Evolutionary conservation across 108 stramenopile genomes (phyloP), one percentile per base, ranked within the genome.

Genomic region (Skeletonema marinoi): DNA sequence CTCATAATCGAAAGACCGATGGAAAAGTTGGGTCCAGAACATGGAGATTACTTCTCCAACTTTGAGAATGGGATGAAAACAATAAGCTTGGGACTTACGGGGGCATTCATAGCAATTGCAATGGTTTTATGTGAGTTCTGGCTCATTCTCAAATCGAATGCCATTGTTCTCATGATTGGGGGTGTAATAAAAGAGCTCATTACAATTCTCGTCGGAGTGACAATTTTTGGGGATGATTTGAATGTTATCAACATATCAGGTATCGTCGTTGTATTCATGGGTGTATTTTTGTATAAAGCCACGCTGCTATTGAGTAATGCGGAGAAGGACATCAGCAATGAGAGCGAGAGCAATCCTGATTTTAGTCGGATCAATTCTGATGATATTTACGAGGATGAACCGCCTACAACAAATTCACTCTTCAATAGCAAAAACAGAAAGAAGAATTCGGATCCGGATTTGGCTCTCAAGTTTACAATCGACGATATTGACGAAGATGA

Each of bases 121-220:
- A 96, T 96, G 95, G 85, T 96, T 54, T 74, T 96, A 30, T 96
- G 95, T 67, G 96, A 96, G 84, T 95, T 96, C 65, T 88, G 86
- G 75, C 80, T 96, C 42, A 96, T 96, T 67, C 82, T 96, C 70
- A 87, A 88, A 46, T 83, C 92, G 3, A 85, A 78, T 66, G 96
- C 96, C 3, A 83, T 96, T 31, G 85, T 96, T 68, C 70, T 96
- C 65, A 96, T 93, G 93, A 93, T 96, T 68, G 96, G 96, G 63
- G 96, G 96, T 19, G 96, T 96, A 39, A 72, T 94, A 14, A 96
- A 96, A 71, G 96, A 96, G 71, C 76, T 96, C 60, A 83, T 89
- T 30, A 96, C 93, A 31, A 96, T 96, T 39, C 32, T 90, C 35
- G 78, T 95, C 60, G 96, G 96, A 35, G 92, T 96, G 0, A 83